phyloP scores from a whole-genome alignment of 306 rosid species.

The Lathyrus oleraceus region DNA sequence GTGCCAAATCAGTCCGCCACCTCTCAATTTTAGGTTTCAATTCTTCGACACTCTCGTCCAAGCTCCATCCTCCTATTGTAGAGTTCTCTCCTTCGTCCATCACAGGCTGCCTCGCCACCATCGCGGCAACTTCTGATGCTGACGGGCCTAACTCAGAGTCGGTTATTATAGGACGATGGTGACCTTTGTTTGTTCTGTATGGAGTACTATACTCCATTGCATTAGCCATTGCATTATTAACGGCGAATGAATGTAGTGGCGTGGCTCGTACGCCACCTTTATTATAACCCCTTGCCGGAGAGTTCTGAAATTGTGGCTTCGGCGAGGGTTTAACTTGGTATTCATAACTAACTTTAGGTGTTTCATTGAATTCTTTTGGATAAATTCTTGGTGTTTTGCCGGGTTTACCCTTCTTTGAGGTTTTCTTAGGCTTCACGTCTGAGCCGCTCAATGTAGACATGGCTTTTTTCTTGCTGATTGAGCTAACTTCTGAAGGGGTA shows the following conservation, averaged over 20 bases:
- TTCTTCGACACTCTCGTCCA: conserved; percentile 70
- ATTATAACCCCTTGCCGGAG: conserved; percentile 8
- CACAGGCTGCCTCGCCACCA: conserved; percentile 46
- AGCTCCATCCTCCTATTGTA: conserved; percentile 57
- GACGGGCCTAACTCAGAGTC: conserved; percentile 92
- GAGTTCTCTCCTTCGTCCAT: conserved; percentile 60
- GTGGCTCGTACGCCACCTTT: conserved; percentile 37
- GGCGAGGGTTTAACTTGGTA: conserved; percentile 37
- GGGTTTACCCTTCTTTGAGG: conserved; percentile 10
- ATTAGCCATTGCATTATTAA: conserved; percentile 13
- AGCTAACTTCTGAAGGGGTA: conserved; percentile 40
- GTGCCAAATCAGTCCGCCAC: conserved; percentile 74
- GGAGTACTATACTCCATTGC: conserved; percentile 62
- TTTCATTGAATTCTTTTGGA: background rate
- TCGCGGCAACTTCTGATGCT: conserved; percentile 87
- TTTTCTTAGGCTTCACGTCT: background rate
- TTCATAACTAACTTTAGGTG: conserved; percentile 7
- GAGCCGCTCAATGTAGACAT: conserved; percentile 50
- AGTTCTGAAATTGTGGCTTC: conserved; percentile 11
- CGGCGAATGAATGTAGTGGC: conserved; percentile 30
- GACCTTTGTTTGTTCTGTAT: conserved; percentile 40
- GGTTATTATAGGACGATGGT: conserved; percentile 43
- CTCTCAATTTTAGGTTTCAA: conserved; percentile 74
- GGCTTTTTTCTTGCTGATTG: conserved; percentile 29
- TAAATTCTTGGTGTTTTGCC: background rate